Evolutionary conservation across 371 early-diverging fungal species (phyloP).

Genomic region (Mortierella sp.): DNA sequence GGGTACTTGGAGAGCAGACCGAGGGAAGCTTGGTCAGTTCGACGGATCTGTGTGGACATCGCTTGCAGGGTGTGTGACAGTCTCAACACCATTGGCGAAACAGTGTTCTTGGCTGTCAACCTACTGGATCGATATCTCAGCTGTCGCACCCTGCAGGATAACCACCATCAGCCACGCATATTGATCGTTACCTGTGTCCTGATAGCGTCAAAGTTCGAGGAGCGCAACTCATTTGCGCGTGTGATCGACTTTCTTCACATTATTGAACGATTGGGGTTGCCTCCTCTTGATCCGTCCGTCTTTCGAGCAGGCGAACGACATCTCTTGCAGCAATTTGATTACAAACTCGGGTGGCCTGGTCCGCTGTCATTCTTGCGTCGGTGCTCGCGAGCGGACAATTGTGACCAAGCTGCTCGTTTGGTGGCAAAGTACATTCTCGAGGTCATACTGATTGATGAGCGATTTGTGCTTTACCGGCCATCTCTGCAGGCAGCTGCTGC

Average conservation of each 20-base stretch:
- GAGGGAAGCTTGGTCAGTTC: conserved; percentile 86
- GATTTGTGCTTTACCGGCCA: conserved; percentile 72
- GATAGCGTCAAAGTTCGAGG: conserved; percentile 92
- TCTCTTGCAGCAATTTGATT: conserved; percentile 76
- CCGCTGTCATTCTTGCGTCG: conserved; percentile 85
- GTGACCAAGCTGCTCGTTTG: conserved; percentile 79
- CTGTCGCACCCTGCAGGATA: not conserved
- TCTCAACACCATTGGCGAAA: conserved; percentile 86
- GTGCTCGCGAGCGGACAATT: conserved; percentile 80
- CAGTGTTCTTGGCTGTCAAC: conserved; percentile 86
- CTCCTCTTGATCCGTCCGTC: conserved; percentile 70
- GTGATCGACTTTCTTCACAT: conserved; percentile 63
- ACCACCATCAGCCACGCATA: conserved; percentile 65
- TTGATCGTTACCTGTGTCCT: conserved; percentile 83
- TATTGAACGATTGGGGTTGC: conserved; percentile 12
- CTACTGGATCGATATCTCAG: conserved; percentile 89
- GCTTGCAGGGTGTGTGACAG: conserved; percentile 82
- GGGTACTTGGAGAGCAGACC: conserved; percentile 81
- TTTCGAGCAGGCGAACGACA: conserved; percentile 76
- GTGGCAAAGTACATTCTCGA: conserved; percentile 91
- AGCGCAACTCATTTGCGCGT: conserved; percentile 74
- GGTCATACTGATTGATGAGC: conserved; percentile 76
- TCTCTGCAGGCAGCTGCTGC: conserved; percentile 79
- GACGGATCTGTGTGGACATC: conserved; percentile 76
- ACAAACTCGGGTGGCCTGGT: conserved; percentile 77